Evolutionary conservation across 768 basidiomycete species (phyloP), one percentile per base, ranked within the genome.

Genomic region (Boletus sp.): DNA sequence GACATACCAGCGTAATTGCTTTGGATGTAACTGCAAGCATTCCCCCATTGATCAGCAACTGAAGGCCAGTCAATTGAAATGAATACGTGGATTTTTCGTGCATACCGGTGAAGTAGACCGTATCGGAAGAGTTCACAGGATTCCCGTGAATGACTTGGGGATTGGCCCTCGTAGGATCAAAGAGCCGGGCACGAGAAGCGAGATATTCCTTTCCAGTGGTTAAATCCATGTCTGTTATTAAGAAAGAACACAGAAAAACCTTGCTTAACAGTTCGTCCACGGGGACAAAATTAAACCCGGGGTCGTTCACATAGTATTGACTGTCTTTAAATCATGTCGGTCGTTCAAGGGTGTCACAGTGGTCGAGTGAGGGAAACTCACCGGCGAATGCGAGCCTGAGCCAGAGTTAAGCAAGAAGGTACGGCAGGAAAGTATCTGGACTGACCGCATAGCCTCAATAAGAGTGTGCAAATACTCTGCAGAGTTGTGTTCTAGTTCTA

Each of bases 241-340:
- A 39, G 37, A 42, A 45, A 50, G 24, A 32, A 20, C 30, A 44
- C 41, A 39, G 24, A 30, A 20, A 47, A 47, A 89, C 92, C 81
- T 92, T 88, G 82, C 89, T 93, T 45, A 99, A 73, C 10, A 99
- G 76, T 68, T 93, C 78, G 55, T 88, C 76, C 28, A 97, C 86
- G 0, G 95, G 94, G 9, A 94, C 78, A 54, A 87, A 80, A 40
- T 78, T 79, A 28, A 89, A 78, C 1, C 91, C 87, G 0, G 94
- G 96, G 68, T 98, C 97, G 1, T 92, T 81, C n/a, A 98, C 89
- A 72, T 91, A 98, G 74, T 90, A 90, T 67, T 88, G 84, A 37
- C 85, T 89, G 60, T 97, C 94, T 90, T 54, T 20, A 29, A 39
- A 30, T 29, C 9, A 18, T 37, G 39, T 54, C 14, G 24, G 42